These are phyloP conservation scores for Fusarium oxysporum DNA, from an alignment of 2,329 filamentous ascomycete genomes.

Conservation along the genomic window DNA sequence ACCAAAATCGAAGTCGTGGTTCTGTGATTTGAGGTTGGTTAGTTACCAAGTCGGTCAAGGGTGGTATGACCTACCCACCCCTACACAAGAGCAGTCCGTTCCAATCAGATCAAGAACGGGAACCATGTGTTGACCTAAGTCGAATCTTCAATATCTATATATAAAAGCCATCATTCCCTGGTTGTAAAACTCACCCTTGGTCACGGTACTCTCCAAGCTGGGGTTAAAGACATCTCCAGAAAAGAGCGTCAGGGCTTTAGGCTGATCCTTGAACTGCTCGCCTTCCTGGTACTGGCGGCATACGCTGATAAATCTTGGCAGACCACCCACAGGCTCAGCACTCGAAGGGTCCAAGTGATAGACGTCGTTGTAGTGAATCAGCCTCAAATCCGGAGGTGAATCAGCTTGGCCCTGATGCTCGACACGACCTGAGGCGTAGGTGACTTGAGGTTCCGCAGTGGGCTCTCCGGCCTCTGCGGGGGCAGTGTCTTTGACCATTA, in stretches of 20 bases:
- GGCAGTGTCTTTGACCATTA: constrained; percentile 37
- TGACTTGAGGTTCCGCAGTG: constrained; percentile 47
- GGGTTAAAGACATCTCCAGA: constrained; percentile 95
- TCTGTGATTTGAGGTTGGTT: constrained; percentile 58
- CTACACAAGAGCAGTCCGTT: constrained; percentile 84
- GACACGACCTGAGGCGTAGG: constrained; percentile 42
- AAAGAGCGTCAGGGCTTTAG: constrained; percentile 81
- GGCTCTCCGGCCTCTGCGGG: constrained; percentile 25
- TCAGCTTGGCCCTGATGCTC: constrained; percentile 26
- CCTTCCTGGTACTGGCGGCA: constrained; percentile 78
- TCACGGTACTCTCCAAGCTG: constrained; percentile 87
- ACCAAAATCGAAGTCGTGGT: constrained; percentile 94
- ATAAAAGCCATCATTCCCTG: neutral
- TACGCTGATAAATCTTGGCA: constrained; percentile 82
- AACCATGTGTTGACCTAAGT: constrained; percentile 82
- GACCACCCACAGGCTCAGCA: constrained; percentile 84
- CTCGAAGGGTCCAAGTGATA: constrained; percentile 85
- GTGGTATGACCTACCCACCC: constrained; percentile 64
- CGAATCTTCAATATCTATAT: neutral
- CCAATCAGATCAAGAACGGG: constrained; percentile 82
- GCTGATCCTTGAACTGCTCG: constrained; percentile 69
- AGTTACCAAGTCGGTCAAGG: constrained; percentile 29
- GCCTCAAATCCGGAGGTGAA: constrained; percentile 74
- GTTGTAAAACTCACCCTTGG: constrained; percentile 71
- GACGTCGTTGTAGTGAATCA: constrained; percentile 93